Conservation (phyloP, 2,329 filamentous ascomycete genomes). For the Rutstroemia sp. region DNA sequence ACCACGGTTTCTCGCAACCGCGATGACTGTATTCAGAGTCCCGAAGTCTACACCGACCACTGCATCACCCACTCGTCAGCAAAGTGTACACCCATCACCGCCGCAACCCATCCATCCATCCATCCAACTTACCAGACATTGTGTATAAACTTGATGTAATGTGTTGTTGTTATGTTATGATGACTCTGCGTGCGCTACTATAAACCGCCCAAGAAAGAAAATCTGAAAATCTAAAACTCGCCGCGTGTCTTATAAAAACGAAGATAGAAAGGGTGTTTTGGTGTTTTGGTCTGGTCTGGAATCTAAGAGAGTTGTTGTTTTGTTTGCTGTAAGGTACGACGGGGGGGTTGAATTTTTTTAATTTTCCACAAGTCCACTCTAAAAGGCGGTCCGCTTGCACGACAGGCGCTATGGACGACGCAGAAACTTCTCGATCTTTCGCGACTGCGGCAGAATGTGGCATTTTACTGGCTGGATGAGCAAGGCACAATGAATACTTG, state of each 20-base stretch:
- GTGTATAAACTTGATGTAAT: not conserved
- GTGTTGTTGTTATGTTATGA: not conserved
- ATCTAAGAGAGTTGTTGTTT: not conserved
- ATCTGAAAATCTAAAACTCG: not conserved
- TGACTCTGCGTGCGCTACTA: not conserved
- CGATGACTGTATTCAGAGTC: conserved; percentile 93
- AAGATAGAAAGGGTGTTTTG: no score
- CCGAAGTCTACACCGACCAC: conserved; percentile 64
- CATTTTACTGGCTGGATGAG: not conserved
- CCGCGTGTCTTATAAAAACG: no score
- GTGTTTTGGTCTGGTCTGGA: not conserved
- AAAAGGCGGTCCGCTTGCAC: not conserved
- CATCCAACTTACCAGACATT: not conserved
- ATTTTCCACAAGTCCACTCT: conserved; percentile 1
- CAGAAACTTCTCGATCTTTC: conserved; percentile 11
- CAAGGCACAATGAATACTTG: not conserved
- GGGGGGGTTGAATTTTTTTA: not conserved
- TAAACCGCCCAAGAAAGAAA: not conserved
- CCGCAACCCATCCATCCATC: no score
- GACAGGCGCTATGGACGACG: not conserved
- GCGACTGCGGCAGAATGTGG: not conserved
- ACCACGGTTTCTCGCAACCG: conserved; percentile 95
- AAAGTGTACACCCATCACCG: not conserved
- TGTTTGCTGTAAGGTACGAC: not conserved
- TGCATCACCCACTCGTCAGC: conserved; percentile 4